Conservation (phyloP, 108 stramenopile species). For the Hondaea fermentalgiana region DNA sequence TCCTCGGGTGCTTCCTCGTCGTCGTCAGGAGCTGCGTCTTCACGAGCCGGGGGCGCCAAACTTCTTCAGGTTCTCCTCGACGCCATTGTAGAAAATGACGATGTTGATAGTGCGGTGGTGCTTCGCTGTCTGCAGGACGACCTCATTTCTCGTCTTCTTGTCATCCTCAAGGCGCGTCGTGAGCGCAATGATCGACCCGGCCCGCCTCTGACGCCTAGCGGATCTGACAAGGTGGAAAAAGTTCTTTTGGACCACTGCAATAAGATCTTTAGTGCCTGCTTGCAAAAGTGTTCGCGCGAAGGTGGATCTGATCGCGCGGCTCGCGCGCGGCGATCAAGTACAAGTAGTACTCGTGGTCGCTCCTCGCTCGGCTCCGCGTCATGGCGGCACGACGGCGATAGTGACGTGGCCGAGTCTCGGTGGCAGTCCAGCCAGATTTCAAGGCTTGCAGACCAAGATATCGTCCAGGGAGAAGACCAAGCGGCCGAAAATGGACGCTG, state of each 20-base stretch:
- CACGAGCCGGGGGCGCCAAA: neutral
- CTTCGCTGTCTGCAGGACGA: constrained; percentile 6
- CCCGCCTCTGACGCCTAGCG: neutral
- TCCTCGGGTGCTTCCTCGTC: too few species aligned
- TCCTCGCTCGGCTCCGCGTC: too few species aligned
- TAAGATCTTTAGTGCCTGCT: neutral
- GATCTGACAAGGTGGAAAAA: neutral
- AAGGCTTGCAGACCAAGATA: too few species aligned
- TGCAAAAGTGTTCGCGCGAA: neutral
- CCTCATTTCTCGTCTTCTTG: neutral
- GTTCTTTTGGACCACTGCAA: neutral
- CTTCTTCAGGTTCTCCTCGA: neutral
- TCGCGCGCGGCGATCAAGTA: too few species aligned
- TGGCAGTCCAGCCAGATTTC: too few species aligned
- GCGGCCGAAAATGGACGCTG: neutral
- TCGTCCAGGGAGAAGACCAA: neutral
- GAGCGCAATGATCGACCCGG: neutral
- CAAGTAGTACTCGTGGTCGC: too few species aligned
- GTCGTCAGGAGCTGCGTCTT: neutral
- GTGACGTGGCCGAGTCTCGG: too few species aligned
- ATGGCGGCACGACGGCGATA: too few species aligned
- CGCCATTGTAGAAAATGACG: neutral
- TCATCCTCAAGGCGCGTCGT: neutral
- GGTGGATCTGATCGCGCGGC: neutral
- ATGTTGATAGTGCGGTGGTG: neutral